Base-by-base conservation (phyloP, 441 rosid species). In the Flueggea neowawraea region DNA sequence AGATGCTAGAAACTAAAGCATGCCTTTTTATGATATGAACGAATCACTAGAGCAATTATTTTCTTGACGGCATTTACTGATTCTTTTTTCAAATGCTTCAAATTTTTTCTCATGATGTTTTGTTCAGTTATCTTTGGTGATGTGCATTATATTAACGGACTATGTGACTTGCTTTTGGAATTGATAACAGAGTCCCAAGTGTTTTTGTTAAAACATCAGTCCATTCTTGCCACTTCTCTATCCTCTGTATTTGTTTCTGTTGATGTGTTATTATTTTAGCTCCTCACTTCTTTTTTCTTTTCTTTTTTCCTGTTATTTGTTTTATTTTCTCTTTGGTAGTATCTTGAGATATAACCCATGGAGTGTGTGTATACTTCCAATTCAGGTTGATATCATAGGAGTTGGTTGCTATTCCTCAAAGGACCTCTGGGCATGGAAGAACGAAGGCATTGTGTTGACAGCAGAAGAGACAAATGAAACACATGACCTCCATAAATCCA, bases 341-440 rank as follows among this genome's bases (percentile, higher is more conserved):
- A 14, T 12, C 4, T 6, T 4, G n/a, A 54, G 5, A 16, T 59
- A 36, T 39, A 43, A 45, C 61, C 59, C 32, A 43, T 57, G 57
- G 45, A 31, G 28, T 55, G 55, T 60, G 14, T 55, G 9, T 17
- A 16, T 48, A 4, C 11, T 67, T 53, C 47, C 41, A 36, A 16
- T 74, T 66, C 86, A 94, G 97, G 99, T 94, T 71, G 96, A 91
- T 70, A 74, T 94, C 51, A 90, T 94, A 54, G 97, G 97, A 54
- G 99, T 91, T 41, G 88, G 95, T 63, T 94, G 99, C 74, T 94
- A 94, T 73, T 94, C 99, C 53, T 94, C 99, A 22, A 86, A 79
- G 77, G 94, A 94, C 78, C 79, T 94, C 47, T 87, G 92, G 96
- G 76, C 83, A 32, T 94, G 97, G 97, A 91, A 80, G 73, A 89